These are phyloP conservation scores for Solanum appendiculatum DNA, from an alignment of 257 asterid genomes.

Conservation along the genomic window DNA sequence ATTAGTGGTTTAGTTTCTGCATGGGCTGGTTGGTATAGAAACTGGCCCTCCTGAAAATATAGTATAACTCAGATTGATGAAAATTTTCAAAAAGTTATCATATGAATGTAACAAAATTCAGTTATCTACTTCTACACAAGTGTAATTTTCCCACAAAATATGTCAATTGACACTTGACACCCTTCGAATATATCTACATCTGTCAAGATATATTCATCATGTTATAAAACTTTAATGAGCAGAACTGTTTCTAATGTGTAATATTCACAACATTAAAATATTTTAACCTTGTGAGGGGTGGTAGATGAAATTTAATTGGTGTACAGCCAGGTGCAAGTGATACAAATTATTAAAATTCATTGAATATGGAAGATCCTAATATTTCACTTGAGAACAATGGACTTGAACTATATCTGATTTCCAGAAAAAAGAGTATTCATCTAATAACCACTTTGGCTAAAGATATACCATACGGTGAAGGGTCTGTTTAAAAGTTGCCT, in stretches of 20 bases:
- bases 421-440: too few relatives aligned
- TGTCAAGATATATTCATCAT: not conserved
- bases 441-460: too few relatives aligned
- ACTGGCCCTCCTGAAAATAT: constrained; percentile 61
- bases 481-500: too few relatives aligned
- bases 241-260: not conserved
- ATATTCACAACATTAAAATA: not conserved
- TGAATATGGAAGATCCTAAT: not conserved
- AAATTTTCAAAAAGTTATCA: not conserved
- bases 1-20: constrained; percentile 93
- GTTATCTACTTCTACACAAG: not conserved
- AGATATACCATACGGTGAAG: too few relatives aligned
- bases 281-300: not conserved
- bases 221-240: not conserved
- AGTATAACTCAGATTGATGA: not conserved
- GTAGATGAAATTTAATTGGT: not conserved
- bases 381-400: too few relatives aligned
- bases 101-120: not conserved
- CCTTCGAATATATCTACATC: not conserved
- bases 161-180: too few relatives aligned
- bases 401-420: too few relatives aligned
- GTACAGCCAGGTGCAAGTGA: not conserved
- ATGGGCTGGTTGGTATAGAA: constrained; percentile 99
- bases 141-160: too few relatives aligned
- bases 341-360: not conserved